phyloP scores from a whole-genome alignment of 2,329 filamentous ascomycete species.

The Celoporthe dispersa region DNA sequence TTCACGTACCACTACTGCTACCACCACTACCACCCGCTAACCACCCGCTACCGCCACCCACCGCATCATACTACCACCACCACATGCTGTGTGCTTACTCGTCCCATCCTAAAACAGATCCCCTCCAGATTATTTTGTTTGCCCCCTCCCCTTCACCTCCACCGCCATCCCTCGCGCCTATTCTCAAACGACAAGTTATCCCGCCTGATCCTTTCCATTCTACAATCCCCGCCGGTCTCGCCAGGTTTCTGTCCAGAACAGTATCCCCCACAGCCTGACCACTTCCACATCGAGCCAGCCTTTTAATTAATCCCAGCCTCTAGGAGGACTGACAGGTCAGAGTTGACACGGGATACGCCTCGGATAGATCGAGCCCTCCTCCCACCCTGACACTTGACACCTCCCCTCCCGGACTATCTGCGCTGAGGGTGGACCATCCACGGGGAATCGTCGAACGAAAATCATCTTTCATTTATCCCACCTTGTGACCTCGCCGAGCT shows the following conservation, averaged over 20 bases:
- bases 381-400: background rate
- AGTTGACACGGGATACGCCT: constrained; percentile 25
- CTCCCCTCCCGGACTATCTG: background rate
- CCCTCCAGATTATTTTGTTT: constrained; percentile 1
- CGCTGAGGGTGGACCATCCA: background rate
- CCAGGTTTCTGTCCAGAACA: background rate
- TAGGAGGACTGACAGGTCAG: constrained; percentile 27
- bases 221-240: constrained; percentile 1
- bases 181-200: background rate
- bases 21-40: background rate
- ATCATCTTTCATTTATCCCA: constrained; percentile 6
- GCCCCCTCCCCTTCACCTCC: background rate
- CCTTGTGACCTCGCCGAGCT: constrained; percentile 11
- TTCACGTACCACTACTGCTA: background rate
- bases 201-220: constrained; percentile 1
- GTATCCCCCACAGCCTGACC: background rate
- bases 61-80: background rate
- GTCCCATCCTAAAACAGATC: constrained; percentile 11
- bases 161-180: constrained; percentile 10
- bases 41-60: constrained; percentile 1
- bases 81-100: background rate
- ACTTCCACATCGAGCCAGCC: background rate
- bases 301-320: constrained; percentile 21
- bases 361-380: constrained; percentile 11
- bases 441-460: background rate